Base-by-base conservation (phyloP, 352 stramenopile genomes). In the Globisporangium yorkense region DNA sequence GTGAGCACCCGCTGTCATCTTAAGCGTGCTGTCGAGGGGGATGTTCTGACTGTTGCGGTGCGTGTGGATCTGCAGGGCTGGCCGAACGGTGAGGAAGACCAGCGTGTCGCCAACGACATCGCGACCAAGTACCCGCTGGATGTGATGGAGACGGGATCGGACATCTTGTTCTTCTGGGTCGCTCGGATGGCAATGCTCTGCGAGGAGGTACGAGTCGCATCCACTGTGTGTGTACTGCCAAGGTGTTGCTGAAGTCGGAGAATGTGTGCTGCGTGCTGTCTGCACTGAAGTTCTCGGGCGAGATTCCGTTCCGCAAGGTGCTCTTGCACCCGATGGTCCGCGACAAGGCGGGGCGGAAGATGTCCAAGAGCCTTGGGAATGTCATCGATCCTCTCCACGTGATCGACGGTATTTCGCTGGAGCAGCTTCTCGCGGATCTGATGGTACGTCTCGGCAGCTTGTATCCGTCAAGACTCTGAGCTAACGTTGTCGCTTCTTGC, bases 111-210 rank as follows among this genome's bases (percentile, higher is more conserved):
- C 2, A 47, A 65, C 24, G 67, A 75, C 49, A 41, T 80, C 24
- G 66, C 50, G 41, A 43, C 63, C 15, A 73, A 69, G 40, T 92
- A 92, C 41, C 83, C 85, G 2, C 61, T 92, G 5, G 67, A 80
- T 55, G 57, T 95, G 10, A 88, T 95, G 77, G 85, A 94, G 57
- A 94, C 83, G 1, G 97, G 97, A 15, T 96, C 97, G 33, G 97
- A 99, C 71, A 99, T 99, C 75, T 75, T 99, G 10, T 99, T 99
- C 77, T 99, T 99, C 70, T 99, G 97, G 97, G 97, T 99, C 46
- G 97, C 97, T 15, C 88, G 97, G 45, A 99, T 99, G 97, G 97
- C 98, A 5, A 99, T 99, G 97, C 93, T 99, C 56, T 98, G 96
- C 56, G 84, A 99, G 72, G 88, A 99, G 77, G 87, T 99, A 49